Base-by-base conservation (phyloP, 148 eudicot species). In the Amaranthus cruentus region DNA sequence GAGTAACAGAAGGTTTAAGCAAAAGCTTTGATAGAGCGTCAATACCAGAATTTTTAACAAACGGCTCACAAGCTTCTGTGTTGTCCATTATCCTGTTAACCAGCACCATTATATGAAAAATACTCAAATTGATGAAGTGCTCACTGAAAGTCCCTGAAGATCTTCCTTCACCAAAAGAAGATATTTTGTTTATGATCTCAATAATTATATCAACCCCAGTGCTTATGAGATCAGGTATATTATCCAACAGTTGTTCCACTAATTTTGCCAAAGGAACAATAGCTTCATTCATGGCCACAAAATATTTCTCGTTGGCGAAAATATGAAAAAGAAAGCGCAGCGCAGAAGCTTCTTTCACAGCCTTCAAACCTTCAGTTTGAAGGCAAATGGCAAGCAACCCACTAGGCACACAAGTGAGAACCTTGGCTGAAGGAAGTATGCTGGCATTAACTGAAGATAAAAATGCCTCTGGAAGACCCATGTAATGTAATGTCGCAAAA, bases 321-420 rank as follows among this genome's bases (percentile, higher is more conserved):
- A 88, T 80, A 58, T 90, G 86, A 68, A 96, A 81, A 63, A 96
- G 96, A 78, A 90, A 96, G 58, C 90, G 85, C 72, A 96, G 82
- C 51, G 92, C 92, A 75, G 88, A 81, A 72, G 82, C 68, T 80
- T 90, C 94, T 82, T 83, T 92, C 60, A 96, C 97, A n/a, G 94
- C 84, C 75, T 96, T 96, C 79, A 92, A 78, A 46, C 99, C 99
- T 78, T 90, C 90, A 60, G 86, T 70, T 69, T 96, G 90, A 47
- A 96, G 96, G 84, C 99, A 96, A 78, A 96, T 86, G 50, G 99
- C 96, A 79, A 90, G 95, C 71, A 96, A 88, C 71, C 99, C 97
- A 84, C 96, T 89, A 51, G 97, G 99, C 76, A 96, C 83, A 76
- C 97, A 96, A 12, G 97, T 87, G 75, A 96, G 87, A 80, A 96